Evolutionary conservation across 164 flowering plant species (phyloP).

Genomic region (grape (Vitis vinifera)): ASM3070453v1 NC_081805.1:7455501-7456000

Average conservation of each 20-base stretch:
- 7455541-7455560: slow-evolving; percentile 28
- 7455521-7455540: slow-evolving; percentile 21
- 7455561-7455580: slow-evolving; percentile 27
- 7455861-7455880: slow-evolving; percentile 47
- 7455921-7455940: slow-evolving; percentile 46
- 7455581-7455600: slow-evolving; percentile 33
- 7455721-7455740: too few species aligned
- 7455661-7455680: too few species aligned
- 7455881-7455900: slow-evolving; percentile 46
- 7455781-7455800: too few species aligned
- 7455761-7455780: too few species aligned
- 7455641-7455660: too few species aligned
- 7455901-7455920: slow-evolving; percentile 33
- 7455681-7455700: too few species aligned
- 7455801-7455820: too few species aligned
- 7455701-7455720: too few species aligned
- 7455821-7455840: slow-evolving; percentile 36
- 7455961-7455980: slow-evolving; percentile 33
- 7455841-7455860: slow-evolving; percentile 65
- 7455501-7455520: slow-evolving; percentile 24
- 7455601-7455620: slow-evolving; percentile 37
- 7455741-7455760: too few species aligned
- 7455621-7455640: not conserved
- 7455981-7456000: slow-evolving; percentile 42
- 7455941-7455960: slow-evolving; percentile 25